Percentiles rank a stretch among this genome's conserved stretches.
These are phyloP conservation scores for Coleophoma cylindrospora DNA, from an alignment of 2,329 filamentous ascomycete species.

Conservation along the genomic window DNA sequence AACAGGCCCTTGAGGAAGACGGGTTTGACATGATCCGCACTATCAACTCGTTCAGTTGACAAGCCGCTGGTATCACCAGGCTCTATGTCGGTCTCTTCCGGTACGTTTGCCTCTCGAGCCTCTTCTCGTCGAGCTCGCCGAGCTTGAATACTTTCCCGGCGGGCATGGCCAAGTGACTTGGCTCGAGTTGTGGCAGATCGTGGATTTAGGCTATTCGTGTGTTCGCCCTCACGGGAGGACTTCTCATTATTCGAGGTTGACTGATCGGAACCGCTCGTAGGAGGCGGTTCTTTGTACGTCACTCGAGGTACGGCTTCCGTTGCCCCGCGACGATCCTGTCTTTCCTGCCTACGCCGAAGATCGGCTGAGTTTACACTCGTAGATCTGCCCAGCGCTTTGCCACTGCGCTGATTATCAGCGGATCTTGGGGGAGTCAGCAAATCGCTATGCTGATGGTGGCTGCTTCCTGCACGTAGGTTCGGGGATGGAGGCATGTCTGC, in stretches of 20 bases:
- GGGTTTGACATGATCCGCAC: conserved; percentile 80
- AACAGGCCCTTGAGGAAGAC: conserved; percentile 96
- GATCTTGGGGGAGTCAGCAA: conserved; percentile 70
- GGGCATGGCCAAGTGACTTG: conserved; percentile 83
- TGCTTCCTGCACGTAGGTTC: conserved; percentile 50
- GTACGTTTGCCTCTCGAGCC: conserved; percentile 69
- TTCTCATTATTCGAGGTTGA: conserved; percentile 48
- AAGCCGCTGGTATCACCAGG: conserved; percentile 56
- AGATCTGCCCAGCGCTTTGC: conserved; percentile 73
- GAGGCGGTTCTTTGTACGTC: conserved; percentile 58
- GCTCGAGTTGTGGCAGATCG: conserved; percentile 66
- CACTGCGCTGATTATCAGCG: conserved; percentile 53
- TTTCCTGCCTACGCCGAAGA: conserved; percentile 59
- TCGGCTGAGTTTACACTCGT: conserved; percentile 91
- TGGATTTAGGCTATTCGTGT: conserved; percentile 45
- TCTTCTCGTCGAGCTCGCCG: conserved; percentile 72
- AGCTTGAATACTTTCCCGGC: conserved; percentile 88
- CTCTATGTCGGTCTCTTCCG: conserved; percentile 87
- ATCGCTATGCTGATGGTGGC: conserved; percentile 70
- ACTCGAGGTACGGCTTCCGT: conserved; percentile 45
- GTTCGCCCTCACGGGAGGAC: conserved; percentile 37
- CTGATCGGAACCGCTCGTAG: conserved; percentile 76
- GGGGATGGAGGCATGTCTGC: conserved; percentile 40
- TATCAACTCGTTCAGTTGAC: conserved; percentile 57
- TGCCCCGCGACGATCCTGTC: conserved; percentile 36